phyloP scores from a whole-genome alignment of 1,284 basidiomycete genomes.

The Malassezia vespertilionis region DNA sequence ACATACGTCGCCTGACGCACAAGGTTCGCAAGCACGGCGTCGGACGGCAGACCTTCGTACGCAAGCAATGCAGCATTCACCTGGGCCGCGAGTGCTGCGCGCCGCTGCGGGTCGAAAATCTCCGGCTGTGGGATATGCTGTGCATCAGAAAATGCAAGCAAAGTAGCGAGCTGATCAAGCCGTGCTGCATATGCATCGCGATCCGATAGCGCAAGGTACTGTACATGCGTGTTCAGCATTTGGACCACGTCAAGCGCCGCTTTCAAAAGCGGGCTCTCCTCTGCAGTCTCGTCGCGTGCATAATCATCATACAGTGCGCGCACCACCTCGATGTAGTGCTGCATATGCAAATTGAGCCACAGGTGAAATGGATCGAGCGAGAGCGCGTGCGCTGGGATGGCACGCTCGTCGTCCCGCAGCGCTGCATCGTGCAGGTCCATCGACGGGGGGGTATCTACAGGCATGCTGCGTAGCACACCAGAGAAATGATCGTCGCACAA shows the following conservation, averaged over 20 bases:
- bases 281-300: conserved; percentile 15
- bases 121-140: conserved; percentile 58
- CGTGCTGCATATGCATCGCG: conserved; percentile 57
- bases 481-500: conserved; percentile 53
- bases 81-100: conserved; percentile 69
- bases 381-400: conserved; percentile 29
- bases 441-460: conserved; percentile 1
- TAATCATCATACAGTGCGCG: conserved; percentile 20
- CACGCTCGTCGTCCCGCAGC: conserved; percentile 13
- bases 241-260: conserved; percentile 31
- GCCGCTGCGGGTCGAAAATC: conserved; percentile 62
- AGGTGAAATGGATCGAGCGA: conserved; percentile 60
- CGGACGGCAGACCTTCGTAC: conserved; percentile 51
- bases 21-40: not conserved
- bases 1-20: conserved; percentile 1
- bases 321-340: conserved; percentile 66
- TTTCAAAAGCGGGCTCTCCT: conserved; percentile 23
- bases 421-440: not conserved
- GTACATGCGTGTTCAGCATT: conserved; percentile 26
- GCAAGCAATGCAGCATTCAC: conserved; percentile 68
- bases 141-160: conserved; percentile 58
- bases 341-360: conserved; percentile 67
- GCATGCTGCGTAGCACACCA: conserved; percentile 19
- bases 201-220: conserved; percentile 28
- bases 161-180: conserved; percentile 59